These are phyloP conservation scores for Chlamydomonas incerta DNA, from an alignment of 139 green algal species.

Conservation along the genomic window DNA sequence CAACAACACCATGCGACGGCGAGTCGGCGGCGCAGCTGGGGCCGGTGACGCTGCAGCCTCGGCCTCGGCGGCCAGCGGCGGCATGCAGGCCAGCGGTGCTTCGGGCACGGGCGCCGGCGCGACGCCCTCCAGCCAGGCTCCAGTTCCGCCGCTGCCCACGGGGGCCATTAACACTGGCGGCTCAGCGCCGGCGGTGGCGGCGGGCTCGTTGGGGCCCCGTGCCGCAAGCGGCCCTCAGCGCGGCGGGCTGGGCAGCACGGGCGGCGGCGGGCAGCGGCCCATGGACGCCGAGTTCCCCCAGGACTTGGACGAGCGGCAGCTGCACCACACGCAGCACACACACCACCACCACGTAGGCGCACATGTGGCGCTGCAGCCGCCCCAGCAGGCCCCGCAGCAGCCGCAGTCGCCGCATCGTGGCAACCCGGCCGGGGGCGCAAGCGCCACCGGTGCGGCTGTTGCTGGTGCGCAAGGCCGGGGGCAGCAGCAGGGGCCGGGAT, in stretches of 20 bases:
- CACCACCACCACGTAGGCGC: neutral
- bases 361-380: neutral
- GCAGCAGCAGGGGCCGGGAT: neutral
- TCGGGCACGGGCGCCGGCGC: no score
- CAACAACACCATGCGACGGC: conserved; percentile 19
- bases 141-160: neutral
- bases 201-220: no score
- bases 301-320: conserved; percentile 16
- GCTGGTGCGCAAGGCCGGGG: no score
- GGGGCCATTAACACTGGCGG: neutral
- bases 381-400: neutral
- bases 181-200: neutral
- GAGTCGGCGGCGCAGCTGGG: neutral
- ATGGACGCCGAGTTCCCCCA: conserved; percentile 29
- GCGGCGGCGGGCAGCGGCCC: neutral
- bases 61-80: neutral
- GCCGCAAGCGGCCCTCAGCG: neutral
- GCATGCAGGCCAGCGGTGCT: no score
- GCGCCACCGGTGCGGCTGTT: neutral
- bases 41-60: neutral
- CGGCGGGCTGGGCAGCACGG: no score
- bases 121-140: no score
- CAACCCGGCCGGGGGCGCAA: no score
- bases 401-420: neutral
- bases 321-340: neutral